Percentiles rank a stretch among this genome's conserved stretches.
Evolutionary conservation across 306 rosid genomes (phyloP).

Genomic region (Castanopsis chinensis): DNA sequence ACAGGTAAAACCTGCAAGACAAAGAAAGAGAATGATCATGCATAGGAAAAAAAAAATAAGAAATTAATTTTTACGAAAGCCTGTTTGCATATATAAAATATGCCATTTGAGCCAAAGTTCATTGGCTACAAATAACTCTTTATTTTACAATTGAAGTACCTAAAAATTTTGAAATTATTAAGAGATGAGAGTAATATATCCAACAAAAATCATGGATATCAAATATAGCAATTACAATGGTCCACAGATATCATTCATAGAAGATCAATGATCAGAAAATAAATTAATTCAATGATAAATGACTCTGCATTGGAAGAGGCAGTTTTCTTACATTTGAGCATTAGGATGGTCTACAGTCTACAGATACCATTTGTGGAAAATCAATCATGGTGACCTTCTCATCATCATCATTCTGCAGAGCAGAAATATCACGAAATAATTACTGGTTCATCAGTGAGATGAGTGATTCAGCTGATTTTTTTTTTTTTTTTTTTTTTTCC

Average conservation of each 20-base stretch:
- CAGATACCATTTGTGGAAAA: conserved; percentile 95
- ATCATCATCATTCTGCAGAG: conserved; percentile 70
- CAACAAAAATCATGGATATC: neutral
- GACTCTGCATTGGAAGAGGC: conserved; percentile 7
- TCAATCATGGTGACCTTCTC: conserved; percentile 84
- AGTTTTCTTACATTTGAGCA: conserved; percentile 74
- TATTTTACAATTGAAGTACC: conserved; percentile 79
- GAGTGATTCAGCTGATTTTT: conserved; percentile 14
- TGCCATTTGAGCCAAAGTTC: neutral
- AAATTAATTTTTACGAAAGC: too few relatives aligned
- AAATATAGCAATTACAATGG: neutral
- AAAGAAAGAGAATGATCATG: too few relatives aligned
- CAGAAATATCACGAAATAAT: neutral
- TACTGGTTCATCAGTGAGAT: neutral
- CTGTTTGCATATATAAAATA: too few relatives aligned
- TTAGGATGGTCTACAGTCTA: conserved; percentile 76
- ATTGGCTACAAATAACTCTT: neutral
- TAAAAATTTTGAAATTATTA: conserved; percentile 37
- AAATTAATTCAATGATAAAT: neutral
- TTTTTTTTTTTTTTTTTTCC: neutral
- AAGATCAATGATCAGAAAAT: neutral
- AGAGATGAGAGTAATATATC: neutral
- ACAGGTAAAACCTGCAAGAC: too few relatives aligned
- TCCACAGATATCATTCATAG: neutral
- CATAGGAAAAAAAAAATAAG: too few relatives aligned